Evolutionary conservation across 257 asterid genomes (phyloP), one percentile per base, ranked within the genome.

Genomic region (Nicotiana otophora): DNA sequence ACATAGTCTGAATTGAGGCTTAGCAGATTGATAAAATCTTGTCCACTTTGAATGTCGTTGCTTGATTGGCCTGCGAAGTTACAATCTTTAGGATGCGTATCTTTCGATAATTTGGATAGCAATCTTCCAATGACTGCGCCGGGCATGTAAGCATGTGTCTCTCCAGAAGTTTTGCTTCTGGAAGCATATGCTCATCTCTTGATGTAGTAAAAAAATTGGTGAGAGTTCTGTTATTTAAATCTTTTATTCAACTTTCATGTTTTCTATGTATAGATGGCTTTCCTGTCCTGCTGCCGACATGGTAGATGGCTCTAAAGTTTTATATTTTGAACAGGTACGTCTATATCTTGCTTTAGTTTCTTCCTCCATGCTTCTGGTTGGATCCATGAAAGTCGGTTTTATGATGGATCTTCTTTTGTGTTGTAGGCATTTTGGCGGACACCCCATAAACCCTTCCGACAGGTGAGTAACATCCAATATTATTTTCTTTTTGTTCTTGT

Each of bases 361-460:
- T 12, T 53, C 60, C 36, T 36, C 26, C 70, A n/a, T 63, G 61
- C 64, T 51, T 26, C 14, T 9, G 82, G 17, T 33, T 78, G 70
- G 33, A 70, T 12, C 0, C 1, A 10, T 16, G 30, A 31, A 15
- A 3, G 34, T 58, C 17, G 3, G 26, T 36, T 53, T 78, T 76
- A 33, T 68, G 28, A 31, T 16, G 51, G 48, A 64, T 54, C 53
- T 81, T 26, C 70, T 69, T 69, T 88, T 75, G 26, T 82, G 81
- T 75, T 84, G 58, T 79, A 93, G 99, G 99, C 98, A 58, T 96
- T 96, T 90, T 94, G 98, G 97, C 92, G 99, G 85, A 95, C 97
- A 81, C 97, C 98, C 57, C 91, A 87, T 63, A 95, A 94, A 86
- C 99, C 99, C 61, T 96, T 93, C 84, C 92, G 99, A 15, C 99